A percentile compares a stretch with the other conserved stretches of the same genome.
These are phyloP conservation scores for Ustilago sp. DNA, from an alignment of 1,284 basidiomycete species.

Conservation along the genomic window DNA sequence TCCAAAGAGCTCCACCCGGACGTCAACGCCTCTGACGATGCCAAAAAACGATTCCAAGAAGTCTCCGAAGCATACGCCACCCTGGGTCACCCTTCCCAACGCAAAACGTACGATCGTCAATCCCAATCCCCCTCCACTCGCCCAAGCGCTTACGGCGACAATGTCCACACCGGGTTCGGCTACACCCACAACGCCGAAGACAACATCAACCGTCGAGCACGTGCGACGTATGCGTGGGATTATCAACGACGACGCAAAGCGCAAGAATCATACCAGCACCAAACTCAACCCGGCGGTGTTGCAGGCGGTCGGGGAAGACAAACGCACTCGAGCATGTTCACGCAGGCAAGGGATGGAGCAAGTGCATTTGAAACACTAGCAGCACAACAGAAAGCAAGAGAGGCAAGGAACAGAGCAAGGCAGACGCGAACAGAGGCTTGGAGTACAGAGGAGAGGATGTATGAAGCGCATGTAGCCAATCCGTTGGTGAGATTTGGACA, in stretches of 20 bases:
- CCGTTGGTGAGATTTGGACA: conserved; percentile 57
- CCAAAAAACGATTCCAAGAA: conserved; percentile 64
- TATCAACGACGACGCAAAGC: conserved; percentile 53
- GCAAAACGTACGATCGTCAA: conserved; percentile 27
- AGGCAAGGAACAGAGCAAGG: conserved; percentile 35
- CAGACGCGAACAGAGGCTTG: conserved; percentile 14
- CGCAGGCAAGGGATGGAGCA: background rate
- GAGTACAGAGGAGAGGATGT: conserved; percentile 27
- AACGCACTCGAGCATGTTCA: conserved; percentile 21
- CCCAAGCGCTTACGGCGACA: conserved; percentile 22
- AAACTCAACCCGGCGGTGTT: background rate
- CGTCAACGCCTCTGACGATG: conserved; percentile 61
- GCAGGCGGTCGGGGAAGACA: conserved; percentile 15
- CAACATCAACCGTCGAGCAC: conserved; percentile 53
- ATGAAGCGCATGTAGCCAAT: conserved; percentile 47
- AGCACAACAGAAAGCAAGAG: conserved; percentile 31
- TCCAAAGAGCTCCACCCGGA: conserved; percentile 68
- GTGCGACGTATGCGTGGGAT: conserved; percentile 67
- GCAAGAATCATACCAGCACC: conserved; percentile 1
- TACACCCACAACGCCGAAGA: conserved; percentile 47
- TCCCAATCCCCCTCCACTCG: background rate
- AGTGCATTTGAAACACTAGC: conserved; percentile 45
- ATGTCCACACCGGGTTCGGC: conserved; percentile 21
- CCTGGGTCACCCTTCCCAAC: conserved; percentile 41
- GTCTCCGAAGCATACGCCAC: conserved; percentile 67